Conservation (phyloP, 2,329 filamentous ascomycete genomes). For the Exophiala sp. region DNA sequence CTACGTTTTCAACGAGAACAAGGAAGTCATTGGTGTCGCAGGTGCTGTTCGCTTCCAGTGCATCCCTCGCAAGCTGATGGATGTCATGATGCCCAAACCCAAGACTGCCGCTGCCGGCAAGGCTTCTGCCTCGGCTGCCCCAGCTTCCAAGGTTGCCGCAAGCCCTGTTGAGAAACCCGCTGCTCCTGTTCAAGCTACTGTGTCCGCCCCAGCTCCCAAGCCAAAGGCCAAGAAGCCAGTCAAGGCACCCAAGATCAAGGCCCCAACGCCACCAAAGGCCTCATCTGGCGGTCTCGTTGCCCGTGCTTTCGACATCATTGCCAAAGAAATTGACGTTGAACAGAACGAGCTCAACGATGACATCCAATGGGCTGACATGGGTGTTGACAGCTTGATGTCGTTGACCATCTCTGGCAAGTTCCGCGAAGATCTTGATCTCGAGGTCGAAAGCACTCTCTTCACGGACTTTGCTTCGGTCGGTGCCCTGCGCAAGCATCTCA, state of each 20-base stretch:
- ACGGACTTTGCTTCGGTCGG: slow-evolving; percentile 59
- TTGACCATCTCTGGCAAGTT: slow-evolving; percentile 61
- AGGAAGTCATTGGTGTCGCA: slow-evolving; percentile 54
- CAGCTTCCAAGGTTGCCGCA: slow-evolving; percentile 12
- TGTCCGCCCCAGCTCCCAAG: slow-evolving; percentile 28
- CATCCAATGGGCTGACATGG: slow-evolving; percentile 59
- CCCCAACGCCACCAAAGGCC: slow-evolving; percentile 29
- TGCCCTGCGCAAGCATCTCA: slow-evolving; percentile 57
- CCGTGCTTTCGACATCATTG: slow-evolving; percentile 40
- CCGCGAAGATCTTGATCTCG: slow-evolving; percentile 58
- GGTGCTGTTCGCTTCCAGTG: slow-evolving; percentile 49
- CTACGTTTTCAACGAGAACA: slow-evolving; percentile 55
- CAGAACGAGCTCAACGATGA: slow-evolving; percentile 58
- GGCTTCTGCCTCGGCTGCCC: slow-evolving; percentile 24
- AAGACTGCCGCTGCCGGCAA: slow-evolving; percentile 28
- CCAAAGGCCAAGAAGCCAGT: slow-evolving; percentile 31
- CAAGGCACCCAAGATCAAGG: slow-evolving; percentile 30
- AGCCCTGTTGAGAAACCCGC: slow-evolving; percentile 9
- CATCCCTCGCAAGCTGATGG: slow-evolving; percentile 39
- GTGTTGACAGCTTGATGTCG: slow-evolving; percentile 60
- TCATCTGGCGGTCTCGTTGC: slow-evolving; percentile 32
- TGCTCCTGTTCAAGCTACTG: slow-evolving; percentile 7
- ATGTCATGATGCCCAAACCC: slow-evolving; percentile 38
- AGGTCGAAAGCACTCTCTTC: slow-evolving; percentile 58
- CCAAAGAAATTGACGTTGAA: slow-evolving; percentile 53